These are phyloP conservation scores for Bremia lactucae DNA, from an alignment of 352 stramenopile species.

Conservation along the genomic window DNA sequence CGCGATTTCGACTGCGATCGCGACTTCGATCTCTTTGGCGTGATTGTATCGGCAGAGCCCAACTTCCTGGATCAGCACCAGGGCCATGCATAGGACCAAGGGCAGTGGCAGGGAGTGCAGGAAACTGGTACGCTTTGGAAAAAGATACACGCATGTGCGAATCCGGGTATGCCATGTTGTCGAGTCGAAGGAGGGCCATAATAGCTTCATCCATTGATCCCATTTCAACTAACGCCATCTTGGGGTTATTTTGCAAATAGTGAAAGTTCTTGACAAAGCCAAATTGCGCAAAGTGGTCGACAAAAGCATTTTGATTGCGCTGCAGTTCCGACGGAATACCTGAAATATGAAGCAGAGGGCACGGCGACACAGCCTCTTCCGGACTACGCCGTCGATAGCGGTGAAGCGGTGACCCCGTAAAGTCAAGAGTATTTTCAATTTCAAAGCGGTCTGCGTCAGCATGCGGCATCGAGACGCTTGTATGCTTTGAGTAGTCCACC, in stretches of 20 bases:
- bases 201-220: constrained; percentile 60
- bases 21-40: constrained; percentile 34
- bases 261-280: constrained; percentile 70
- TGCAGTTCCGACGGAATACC: constrained; percentile 64
- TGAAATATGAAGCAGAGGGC: constrained; percentile 57
- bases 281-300: constrained; percentile 56
- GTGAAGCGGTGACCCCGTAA: constrained; percentile 59
- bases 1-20: constrained; percentile 34
- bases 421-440: constrained; percentile 75
- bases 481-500: constrained; percentile 79
- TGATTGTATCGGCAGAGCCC: constrained; percentile 16
- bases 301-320: constrained; percentile 42
- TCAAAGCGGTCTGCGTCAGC: constrained; percentile 73
- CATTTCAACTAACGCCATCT: constrained; percentile 78
- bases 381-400: constrained; percentile 61
- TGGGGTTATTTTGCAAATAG: constrained; percentile 60
- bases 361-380: constrained; percentile 51
- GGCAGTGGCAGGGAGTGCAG: constrained; percentile 8
- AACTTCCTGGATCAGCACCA: constrained; percentile 18
- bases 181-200: constrained; percentile 50
- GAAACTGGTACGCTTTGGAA: constrained; percentile 50
- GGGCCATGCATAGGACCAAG: constrained; percentile 16
- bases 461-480: constrained; percentile 68
- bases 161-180: constrained; percentile 65
- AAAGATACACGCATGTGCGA: constrained; percentile 75